These are phyloP conservation scores for Trichocomaceae sp. DNA, from an alignment of 2,329 filamentous ascomycete species.

Conservation along the genomic window DNA sequence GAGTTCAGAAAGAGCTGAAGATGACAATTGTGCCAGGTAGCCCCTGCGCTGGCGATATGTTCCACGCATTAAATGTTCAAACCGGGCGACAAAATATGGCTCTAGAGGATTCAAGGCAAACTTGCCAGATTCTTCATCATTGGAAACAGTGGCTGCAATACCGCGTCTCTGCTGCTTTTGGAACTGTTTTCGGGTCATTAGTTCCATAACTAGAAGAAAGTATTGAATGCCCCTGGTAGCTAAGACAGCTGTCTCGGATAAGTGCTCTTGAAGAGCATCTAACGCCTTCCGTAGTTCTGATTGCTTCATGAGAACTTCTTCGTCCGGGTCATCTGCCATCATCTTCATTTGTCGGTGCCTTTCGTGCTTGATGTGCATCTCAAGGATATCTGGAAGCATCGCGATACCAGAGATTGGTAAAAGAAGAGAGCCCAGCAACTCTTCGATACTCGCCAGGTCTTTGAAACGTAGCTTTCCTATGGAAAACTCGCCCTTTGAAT, in stretches of 20 bases:
- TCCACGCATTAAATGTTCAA: neutral
- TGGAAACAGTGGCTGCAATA: neutral
- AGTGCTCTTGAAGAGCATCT: neutral
- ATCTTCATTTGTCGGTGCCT: neutral
- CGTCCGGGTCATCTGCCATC: neutral
- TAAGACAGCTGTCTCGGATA: neutral
- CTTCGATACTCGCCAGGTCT: constrained; percentile 42
- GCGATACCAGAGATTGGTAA: neutral
- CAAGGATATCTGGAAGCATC: neutral
- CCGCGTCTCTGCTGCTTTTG: neutral
- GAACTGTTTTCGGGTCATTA: neutral
- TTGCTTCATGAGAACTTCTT: neutral
- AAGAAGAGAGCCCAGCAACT: neutral
- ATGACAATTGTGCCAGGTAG: neutral
- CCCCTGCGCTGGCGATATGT: neutral
- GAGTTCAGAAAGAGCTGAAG: neutral
- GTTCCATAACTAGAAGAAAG: neutral
- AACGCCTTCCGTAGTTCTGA: neutral
- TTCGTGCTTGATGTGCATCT: neutral
- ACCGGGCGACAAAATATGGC: neutral
- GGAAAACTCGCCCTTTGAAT: constrained; percentile 68
- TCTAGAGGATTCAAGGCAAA: neutral
- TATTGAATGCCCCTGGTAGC: neutral
- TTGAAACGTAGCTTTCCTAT: constrained; percentile 61
- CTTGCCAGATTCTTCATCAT: neutral